phyloP scores from a whole-genome alignment of 805 yeast species.

The Jamesozyma lodderae region DNA sequence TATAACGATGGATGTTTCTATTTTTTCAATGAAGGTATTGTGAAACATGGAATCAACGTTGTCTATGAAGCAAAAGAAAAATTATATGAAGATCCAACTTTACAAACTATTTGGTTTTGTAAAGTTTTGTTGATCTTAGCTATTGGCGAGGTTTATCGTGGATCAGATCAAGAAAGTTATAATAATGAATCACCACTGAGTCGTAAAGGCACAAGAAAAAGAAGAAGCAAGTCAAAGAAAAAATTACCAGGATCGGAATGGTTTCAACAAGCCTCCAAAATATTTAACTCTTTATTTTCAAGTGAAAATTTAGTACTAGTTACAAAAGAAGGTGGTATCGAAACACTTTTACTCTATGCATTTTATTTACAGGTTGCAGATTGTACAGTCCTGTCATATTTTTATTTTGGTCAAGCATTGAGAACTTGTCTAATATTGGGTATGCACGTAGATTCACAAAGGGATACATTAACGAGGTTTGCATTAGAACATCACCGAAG shows the following conservation, averaged over 20 bases:
- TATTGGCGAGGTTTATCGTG: constrained; percentile 74
- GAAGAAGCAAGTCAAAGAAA: constrained; percentile 30
- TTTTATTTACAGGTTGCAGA: constrained; percentile 78
- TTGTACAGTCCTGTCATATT: constrained; percentile 72
- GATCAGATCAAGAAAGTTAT: constrained; percentile 45
- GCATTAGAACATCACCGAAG: constrained; percentile 80
- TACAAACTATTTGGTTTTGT: constrained; percentile 76
- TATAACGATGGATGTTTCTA: constrained; percentile 81
- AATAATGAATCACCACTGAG: background rate
- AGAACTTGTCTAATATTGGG: constrained; percentile 67
- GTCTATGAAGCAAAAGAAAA: constrained; percentile 37
- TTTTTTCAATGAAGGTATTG: constrained; percentile 74
- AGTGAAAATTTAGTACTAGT: constrained; percentile 73
- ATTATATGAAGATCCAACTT: constrained; percentile 40
- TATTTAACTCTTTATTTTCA: constrained; percentile 67
- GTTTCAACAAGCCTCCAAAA: constrained; percentile 69
- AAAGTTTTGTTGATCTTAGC: constrained; percentile 66
- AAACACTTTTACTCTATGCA: constrained; percentile 64
- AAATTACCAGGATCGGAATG: constrained; percentile 72
- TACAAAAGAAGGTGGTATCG: constrained; percentile 73
- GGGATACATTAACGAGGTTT: constrained; percentile 51
- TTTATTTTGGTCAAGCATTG: constrained; percentile 69
- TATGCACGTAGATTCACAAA: constrained; percentile 75
- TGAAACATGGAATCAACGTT: constrained; percentile 55
- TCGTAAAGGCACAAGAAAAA: constrained; percentile 29